Base-by-base conservation (phyloP, 768 basidiomycete species). In the Porphyrellus cyaneotinctus region DNA sequence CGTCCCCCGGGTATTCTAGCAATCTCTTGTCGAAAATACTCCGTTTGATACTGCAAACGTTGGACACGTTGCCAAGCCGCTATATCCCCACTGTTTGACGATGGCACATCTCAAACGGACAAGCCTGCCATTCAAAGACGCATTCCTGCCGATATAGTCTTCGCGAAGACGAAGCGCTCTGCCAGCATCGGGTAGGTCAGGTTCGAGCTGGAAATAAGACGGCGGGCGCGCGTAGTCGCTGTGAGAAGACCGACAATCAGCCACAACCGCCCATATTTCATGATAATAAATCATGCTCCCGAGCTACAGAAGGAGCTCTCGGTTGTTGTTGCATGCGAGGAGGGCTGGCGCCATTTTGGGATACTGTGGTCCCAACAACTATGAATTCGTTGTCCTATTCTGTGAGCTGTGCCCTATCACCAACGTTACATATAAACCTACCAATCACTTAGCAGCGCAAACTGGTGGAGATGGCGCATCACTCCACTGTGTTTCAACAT, bases 161-260 rank as follows among this genome's bases (percentile, higher is more conserved):
- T 95, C 52, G 84, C 88, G 54, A 94, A 75, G 64, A 46, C 90
- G 81, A 39, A 93, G 61, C 26, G 91, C 87, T 15, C 83, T 78
- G 2, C 90, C 91, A n/a, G 77, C 58, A 28, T 82, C 77, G 4
- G 76, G 75, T 62, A 80, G 77, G 42, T 80, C 75, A 11, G 69
- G 72, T 66, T 94, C 91, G 41, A 91, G 77, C 37, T 80, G 75
- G 66, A 91, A 88, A 70, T 92, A 94, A 3, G 84, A 87, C 3
- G 85, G 80, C 22, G 81, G 80, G 28, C 83, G 75, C 23, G 81
- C 72, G 12, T 70, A 64, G 6, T 73, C 64, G 28, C 85, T 83
- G 58, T 82, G 89, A 71, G 87, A 87, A 49, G 88, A 68, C 61
- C 79, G 82, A 61, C 74, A 80, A 62, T 28, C 4, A 28, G 9